A percentile compares a stretch with the other conserved stretches of the same genome.
phyloP scores from a whole-genome alignment of 306 rosid genomes.

The Comarum palustre region DNA sequence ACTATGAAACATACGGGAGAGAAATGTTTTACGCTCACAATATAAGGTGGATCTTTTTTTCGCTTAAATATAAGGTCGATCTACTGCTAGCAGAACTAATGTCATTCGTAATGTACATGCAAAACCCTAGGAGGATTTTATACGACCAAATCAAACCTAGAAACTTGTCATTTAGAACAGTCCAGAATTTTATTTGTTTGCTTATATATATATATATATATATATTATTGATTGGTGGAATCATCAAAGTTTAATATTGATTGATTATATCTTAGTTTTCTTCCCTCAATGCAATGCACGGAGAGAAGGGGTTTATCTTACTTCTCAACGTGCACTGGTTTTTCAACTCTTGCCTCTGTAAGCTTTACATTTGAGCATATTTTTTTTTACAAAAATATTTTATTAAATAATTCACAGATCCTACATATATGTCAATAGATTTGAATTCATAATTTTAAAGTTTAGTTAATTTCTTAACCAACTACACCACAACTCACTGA shows the following conservation, averaged over 20 bases:
- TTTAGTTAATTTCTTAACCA: too few relatives aligned
- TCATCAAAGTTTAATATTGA: neutral
- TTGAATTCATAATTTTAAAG: too few relatives aligned
- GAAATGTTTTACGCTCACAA: neutral
- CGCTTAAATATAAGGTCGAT: too few relatives aligned
- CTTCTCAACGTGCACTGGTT: constrained; percentile 4
- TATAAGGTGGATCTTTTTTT: neutral
- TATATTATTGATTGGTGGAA: neutral
- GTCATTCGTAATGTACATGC: neutral
- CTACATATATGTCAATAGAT: too few relatives aligned
- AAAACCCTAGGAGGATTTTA: constrained; percentile 11
- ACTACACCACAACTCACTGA: too few relatives aligned
- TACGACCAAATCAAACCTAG: neutral
- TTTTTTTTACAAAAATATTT: too few relatives aligned
- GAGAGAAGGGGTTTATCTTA: neutral
- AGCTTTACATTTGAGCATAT: neutral
- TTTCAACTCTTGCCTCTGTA: neutral
- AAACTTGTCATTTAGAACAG: neutral
- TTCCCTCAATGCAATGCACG: constrained; percentile 18
- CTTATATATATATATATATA: neutral
- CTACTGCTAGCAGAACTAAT: constrained; percentile 4
- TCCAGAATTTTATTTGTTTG: neutral
- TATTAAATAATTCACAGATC: too few relatives aligned
- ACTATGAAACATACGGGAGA: neutral
- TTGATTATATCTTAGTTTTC: neutral